Evolutionary conservation across 2,329 filamentous ascomycete species (phyloP).

Genomic region (Trichoderma lentiforme): DNA sequence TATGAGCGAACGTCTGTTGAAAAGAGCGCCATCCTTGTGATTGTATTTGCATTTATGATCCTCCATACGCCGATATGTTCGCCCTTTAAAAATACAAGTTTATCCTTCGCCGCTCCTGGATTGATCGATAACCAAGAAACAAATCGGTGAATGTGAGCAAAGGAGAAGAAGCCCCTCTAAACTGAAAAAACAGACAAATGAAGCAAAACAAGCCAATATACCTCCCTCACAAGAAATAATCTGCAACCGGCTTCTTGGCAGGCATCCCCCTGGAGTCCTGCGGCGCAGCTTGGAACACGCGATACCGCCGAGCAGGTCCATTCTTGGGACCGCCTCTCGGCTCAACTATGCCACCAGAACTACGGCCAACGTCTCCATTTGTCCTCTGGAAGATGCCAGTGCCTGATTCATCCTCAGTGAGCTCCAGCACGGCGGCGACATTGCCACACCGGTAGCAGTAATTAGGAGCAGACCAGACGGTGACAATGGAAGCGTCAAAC

Average conservation of each 20-base stretch:
- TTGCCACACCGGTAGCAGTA: constrained; percentile 97
- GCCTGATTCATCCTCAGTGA: constrained; percentile 83
- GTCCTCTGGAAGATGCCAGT: constrained; percentile 66
- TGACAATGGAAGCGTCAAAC: constrained; percentile 94
- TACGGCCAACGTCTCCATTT: constrained; percentile 65
- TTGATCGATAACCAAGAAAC: not conserved
- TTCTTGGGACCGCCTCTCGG: constrained; percentile 43
- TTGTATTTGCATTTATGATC: not conserved
- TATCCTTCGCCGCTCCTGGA: not conserved
- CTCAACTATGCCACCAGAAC: constrained; percentile 50
- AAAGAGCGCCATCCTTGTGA: not conserved
- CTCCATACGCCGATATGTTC: constrained; percentile 2
- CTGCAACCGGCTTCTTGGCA: constrained; percentile 94
- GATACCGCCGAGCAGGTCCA: constrained; percentile 84
- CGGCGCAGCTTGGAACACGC: constrained; percentile 93
- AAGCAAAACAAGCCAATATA: not conserved
- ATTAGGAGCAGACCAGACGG: constrained; percentile 97
- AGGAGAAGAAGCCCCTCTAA: not conserved
- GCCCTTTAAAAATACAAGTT: not conserved
- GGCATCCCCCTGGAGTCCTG: constrained; percentile 97
- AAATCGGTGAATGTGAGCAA: not conserved
- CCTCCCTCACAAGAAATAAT: constrained; percentile 74
- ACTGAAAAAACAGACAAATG: not conserved
- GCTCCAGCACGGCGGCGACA: constrained; percentile 88
- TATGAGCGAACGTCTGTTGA: not conserved